These are phyloP conservation scores for Gossypium turneri DNA, from an alignment of 345 rosid species.

Conservation along the genomic window DNA sequence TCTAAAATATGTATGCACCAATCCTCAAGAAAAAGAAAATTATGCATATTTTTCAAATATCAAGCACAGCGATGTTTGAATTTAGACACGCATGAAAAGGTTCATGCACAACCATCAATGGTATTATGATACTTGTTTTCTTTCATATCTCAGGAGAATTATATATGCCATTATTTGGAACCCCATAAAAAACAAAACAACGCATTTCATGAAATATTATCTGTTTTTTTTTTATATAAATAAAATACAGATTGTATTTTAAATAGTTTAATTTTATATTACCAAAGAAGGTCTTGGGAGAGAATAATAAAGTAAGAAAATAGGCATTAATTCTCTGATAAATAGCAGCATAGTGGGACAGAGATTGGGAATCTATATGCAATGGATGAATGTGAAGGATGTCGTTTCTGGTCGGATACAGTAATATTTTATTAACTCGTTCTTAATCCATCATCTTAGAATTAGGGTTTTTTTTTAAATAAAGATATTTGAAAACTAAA, in stretches of 20 bases:
- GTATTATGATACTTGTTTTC: too few species aligned
- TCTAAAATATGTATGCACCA: too few species aligned
- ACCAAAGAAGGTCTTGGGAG: not conserved
- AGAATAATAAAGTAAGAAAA: conserved; percentile 15
- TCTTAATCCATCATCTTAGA: conserved; percentile 4
- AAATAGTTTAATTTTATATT: not conserved
- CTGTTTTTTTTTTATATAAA: not conserved
- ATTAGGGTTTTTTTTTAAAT: conserved; percentile 7
- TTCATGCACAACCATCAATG: too few species aligned
- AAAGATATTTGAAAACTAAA: not conserved
- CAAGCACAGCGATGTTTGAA: too few species aligned
- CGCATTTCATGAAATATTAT: not conserved
- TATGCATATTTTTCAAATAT: too few species aligned
- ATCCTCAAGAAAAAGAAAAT: too few species aligned
- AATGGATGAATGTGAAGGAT: conserved; percentile 21
- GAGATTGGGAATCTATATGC: conserved; percentile 25
- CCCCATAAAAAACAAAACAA: not conserved
- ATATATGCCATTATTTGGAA: not conserved
- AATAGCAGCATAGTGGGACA: not conserved
- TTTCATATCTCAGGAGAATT: too few species aligned
- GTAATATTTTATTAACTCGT: conserved; percentile 5
- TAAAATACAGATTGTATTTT: not conserved
- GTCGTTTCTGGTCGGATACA: conserved; percentile 32
- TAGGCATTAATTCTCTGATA: conserved; percentile 8
- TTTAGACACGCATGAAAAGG: too few species aligned